These are phyloP conservation scores for Cladosporium oxysporum DNA, from an alignment of 2,329 filamentous ascomycete species.

Conservation along the genomic window DNA sequence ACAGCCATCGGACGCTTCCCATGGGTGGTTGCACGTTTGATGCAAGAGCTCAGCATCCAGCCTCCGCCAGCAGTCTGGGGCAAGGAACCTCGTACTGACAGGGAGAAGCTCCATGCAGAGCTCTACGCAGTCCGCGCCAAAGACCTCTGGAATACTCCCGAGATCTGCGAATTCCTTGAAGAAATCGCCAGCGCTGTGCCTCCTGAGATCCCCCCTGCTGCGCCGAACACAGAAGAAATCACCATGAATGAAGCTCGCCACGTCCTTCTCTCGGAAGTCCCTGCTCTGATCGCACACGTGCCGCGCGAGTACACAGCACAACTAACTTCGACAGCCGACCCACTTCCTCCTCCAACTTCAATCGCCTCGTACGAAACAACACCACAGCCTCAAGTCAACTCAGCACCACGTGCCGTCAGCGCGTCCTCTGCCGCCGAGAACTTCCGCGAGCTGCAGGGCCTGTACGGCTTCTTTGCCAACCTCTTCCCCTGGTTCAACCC, in stretches of 20 bases:
- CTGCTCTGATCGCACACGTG: constrained; percentile 67
- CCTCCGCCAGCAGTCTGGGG: constrained; percentile 83
- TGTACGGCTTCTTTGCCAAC: constrained; percentile 33
- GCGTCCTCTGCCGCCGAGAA: constrained; percentile 23
- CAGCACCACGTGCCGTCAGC: constrained; percentile 15
- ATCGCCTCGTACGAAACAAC: constrained; percentile 30
- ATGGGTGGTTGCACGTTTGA: constrained; percentile 81
- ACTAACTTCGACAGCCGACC: constrained; percentile 76
- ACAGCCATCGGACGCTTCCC: constrained; percentile 72
- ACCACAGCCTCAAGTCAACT: constrained; percentile 8
- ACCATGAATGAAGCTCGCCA: constrained; percentile 68
- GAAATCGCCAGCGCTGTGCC: constrained; percentile 63
- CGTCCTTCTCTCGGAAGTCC: constrained; percentile 74
- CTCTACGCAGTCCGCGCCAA: constrained; percentile 76
- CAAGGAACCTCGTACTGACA: constrained; percentile 63
- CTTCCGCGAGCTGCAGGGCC: constrained; percentile 31
- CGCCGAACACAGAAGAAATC: constrained; percentile 44
- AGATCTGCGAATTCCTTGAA: constrained; percentile 67
- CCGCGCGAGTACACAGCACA: constrained; percentile 65
- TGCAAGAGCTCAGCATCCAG: constrained; percentile 76
- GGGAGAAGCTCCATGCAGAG: constrained; percentile 69
- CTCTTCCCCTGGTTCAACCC: constrained; percentile 35
- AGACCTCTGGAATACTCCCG: constrained; percentile 81
- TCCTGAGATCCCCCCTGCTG: constrained; percentile 43
- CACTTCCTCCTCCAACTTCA: constrained; percentile 67